Evolutionary conservation across 495 filamentous ascomycete species (phyloP), one percentile per base, ranked within the genome.

Genomic region (Trichocladium uniseriatum): DNA sequence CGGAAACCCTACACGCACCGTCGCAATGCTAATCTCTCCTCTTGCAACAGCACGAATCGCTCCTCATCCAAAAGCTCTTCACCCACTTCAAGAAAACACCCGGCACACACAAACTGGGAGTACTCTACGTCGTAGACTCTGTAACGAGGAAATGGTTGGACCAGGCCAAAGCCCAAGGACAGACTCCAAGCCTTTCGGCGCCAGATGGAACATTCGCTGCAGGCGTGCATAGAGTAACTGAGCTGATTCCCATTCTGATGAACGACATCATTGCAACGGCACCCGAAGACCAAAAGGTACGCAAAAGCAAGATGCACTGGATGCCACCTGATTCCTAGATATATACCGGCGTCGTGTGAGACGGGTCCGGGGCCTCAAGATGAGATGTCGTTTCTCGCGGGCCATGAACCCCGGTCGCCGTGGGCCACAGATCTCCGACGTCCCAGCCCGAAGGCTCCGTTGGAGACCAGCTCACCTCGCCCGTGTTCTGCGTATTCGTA

Each of bases 81-180:
- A 90, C 87, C 32, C 89, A 95, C 61, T 94, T 96, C 83, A 95
- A 94, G 69, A 95, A 89, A 72, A 82, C 89, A 54, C 90, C 89
- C 39, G 79, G 79, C 60, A 91, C 89, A 63, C 90, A 97, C 79
- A 98, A 98, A 73, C 76, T 98, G 73, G 92, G 92, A 69, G 89
- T 96, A 62, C 83, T 98, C 73, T 98, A 98, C 83, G 89, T 97
- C 73, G 87, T 98, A 94, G 94, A 98, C 79, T 95, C 90, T 78
- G 89, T 98, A 82, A 89, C 89, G 66, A 86, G 92, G 70, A 88
- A 90, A 71, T 98, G 94, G 89, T 80, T 95, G 79, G 90, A 98
- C 67, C 84, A 86, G 66, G 94, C 92, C 54, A 89, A 87, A 68
- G 80, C 81, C 56, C 77, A 83, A 52, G 87, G 87, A 52, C 89